phyloP scores from a whole-genome alignment of 2,329 filamentous ascomycete genomes.

The Ophiosphaerella korrae region DNA sequence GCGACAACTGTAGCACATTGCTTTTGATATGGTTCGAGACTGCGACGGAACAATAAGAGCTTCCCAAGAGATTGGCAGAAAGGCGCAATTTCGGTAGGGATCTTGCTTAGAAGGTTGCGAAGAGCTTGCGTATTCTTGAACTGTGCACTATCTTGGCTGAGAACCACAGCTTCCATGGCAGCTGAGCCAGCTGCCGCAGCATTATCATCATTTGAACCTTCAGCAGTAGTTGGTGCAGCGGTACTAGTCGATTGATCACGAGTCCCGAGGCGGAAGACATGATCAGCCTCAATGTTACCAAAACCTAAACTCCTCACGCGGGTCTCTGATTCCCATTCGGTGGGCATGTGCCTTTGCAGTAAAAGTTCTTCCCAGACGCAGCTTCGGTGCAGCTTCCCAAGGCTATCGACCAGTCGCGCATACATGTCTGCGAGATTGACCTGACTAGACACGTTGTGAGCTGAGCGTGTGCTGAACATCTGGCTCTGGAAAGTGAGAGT shows the following conservation, averaged over 20 bases:
- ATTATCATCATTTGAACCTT: conserved; percentile 20
- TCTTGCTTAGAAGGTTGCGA: conserved; percentile 75
- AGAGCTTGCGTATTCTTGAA: conserved; percentile 81
- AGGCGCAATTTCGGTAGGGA: conserved; percentile 79
- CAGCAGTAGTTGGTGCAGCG: conserved; percentile 8
- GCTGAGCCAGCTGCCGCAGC: conserved; percentile 14
- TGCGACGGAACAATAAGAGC: conserved; percentile 75
- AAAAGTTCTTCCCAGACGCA: conserved; percentile 85
- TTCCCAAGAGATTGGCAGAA: conserved; percentile 88
- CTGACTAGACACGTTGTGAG: conserved; percentile 68
- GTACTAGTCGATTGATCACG: conserved; percentile 20
- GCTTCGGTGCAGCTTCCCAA: conserved; percentile 78
- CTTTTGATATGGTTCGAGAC: conserved; percentile 67
- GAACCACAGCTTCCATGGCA: conserved; percentile 7
- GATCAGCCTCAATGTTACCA: conserved; percentile 47
- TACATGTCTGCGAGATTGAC: conserved; percentile 89
- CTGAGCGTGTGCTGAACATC: conserved; percentile 67
- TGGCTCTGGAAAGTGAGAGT: conserved; percentile 72
- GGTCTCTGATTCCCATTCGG: conserved; percentile 63
- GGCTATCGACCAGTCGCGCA: conserved; percentile 69
- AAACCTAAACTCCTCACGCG: conserved; percentile 49
- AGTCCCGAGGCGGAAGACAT: conserved; percentile 44
- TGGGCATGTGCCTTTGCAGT: conserved; percentile 74
- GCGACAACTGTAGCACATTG: conserved; percentile 66
- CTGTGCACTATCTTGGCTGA: conserved; percentile 43